Conservation (phyloP, 768 basidiomycete species). For the Hygrophoropsis aurantiaca region DNA sequence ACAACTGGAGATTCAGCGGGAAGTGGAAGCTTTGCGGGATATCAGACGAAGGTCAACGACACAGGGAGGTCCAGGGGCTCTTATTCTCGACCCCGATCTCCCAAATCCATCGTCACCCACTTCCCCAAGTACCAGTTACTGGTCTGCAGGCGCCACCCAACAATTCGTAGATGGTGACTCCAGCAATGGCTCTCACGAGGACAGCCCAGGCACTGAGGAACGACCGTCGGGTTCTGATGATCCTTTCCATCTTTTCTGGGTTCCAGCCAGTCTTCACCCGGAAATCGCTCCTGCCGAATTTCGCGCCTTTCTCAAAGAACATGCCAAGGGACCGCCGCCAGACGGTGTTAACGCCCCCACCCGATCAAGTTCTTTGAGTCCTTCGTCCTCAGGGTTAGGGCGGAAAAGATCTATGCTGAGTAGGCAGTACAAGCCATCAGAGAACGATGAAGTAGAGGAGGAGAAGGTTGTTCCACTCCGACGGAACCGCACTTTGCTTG, state of each 20-base stretch:
- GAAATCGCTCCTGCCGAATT: constrained; percentile 98
- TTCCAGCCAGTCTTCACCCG: constrained; percentile 93
- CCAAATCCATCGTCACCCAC: constrained; percentile 68
- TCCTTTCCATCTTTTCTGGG: constrained; percentile 95
- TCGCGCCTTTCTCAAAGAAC: constrained; percentile 91
- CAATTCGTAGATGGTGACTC: constrained; percentile 45
- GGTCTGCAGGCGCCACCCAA: constrained; percentile 38
- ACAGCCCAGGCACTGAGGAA: constrained; percentile 36
- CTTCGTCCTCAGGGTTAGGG: constrained; percentile 51
- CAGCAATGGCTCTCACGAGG: constrained; percentile 41
- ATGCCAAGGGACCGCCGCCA: constrained; percentile 62
- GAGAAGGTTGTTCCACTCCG: constrained; percentile 70
- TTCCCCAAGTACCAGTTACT: constrained; percentile 56
- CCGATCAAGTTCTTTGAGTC: constrained; percentile 45
- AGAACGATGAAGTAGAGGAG: constrained; percentile 73
- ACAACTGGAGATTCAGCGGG: constrained; percentile 81
- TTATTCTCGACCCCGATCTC: constrained; percentile 89
- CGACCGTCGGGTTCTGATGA: constrained; percentile 53
- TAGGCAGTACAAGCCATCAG: constrained; percentile 84
- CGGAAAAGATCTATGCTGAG: constrained; percentile 94
- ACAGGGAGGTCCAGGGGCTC: constrained; percentile 71
- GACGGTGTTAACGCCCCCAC: constrained; percentile 42
- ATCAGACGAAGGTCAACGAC: constrained; percentile 81
- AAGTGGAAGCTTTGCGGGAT: constrained; percentile 83
- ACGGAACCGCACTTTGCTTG: constrained; percentile 65